Evolutionary conservation across 108 stramenopile species (phyloP).

Genomic region (Discostella stelligeroides): DNA sequence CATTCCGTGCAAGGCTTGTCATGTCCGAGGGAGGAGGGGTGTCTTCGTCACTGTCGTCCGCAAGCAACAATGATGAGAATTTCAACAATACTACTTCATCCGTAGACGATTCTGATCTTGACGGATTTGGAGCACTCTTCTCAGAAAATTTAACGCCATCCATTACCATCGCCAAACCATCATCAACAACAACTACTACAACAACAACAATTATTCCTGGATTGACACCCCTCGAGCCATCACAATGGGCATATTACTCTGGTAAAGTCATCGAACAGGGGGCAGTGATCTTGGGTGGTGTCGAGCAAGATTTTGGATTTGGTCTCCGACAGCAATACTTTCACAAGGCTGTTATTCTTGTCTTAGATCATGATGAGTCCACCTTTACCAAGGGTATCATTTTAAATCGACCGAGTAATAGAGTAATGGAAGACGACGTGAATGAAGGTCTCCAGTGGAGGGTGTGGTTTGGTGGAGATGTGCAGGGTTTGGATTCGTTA

Average conservation of each 20-base stretch:
- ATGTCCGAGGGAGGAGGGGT: constrained; percentile 49
- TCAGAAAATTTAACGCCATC: constrained; percentile 1
- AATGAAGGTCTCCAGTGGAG: constrained; percentile 47
- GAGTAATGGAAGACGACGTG: constrained; percentile 40
- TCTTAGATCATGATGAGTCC: constrained; percentile 62
- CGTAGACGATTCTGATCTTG: constrained; percentile 56
- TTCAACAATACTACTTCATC: no score
- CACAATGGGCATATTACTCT: constrained; percentile 84
- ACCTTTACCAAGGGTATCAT: constrained; percentile 67
- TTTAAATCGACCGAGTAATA: constrained; percentile 54
- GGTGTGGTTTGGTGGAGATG: constrained; percentile 67
- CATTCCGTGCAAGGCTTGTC: constrained; percentile 81
- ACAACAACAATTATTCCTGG: background rate
- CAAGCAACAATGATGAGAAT: constrained; percentile 23
- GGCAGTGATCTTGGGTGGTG: constrained; percentile 78
- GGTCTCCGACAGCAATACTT: constrained; percentile 84
- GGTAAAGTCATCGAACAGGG: constrained; percentile 80
- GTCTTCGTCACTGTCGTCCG: constrained; percentile 2
- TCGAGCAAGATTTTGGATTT: constrained; percentile 77
- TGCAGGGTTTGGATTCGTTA: constrained; percentile 59
- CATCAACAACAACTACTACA: background rate
- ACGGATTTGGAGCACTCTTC: constrained; percentile 78
- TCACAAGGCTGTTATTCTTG: constrained; percentile 67
- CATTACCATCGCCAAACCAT: background rate
- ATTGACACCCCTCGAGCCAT: constrained; percentile 60